Conservation (phyloP, 345 rosid species). For the Brassica rapa region DNA sequence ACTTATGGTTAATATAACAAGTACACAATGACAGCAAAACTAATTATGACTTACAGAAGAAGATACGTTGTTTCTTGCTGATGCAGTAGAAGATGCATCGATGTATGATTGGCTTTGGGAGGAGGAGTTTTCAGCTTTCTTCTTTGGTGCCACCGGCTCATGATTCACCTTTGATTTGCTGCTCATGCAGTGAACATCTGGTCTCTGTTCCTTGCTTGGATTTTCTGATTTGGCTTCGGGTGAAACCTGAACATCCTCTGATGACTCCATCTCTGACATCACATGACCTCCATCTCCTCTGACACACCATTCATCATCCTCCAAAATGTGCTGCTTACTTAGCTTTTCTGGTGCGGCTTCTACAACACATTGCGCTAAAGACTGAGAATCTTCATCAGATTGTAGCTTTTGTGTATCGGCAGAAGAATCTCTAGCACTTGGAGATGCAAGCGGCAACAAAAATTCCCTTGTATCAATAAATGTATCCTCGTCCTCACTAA, state of each 20-base stretch:
- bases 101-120: conserved; percentile 42
- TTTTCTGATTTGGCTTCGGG: conserved; percentile 14
- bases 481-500: conserved; percentile 45
- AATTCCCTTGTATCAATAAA: conserved; percentile 35
- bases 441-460: conserved; percentile 35
- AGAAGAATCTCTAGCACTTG: conserved; percentile 32
- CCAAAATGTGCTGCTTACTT: conserved; percentile 12
- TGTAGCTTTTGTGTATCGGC: conserved; percentile 35
- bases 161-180: conserved; percentile 43
- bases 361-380: conserved; percentile 19
- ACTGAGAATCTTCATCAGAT: conserved; percentile 26
- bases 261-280: conserved; percentile 40
- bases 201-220: conserved; percentile 40
- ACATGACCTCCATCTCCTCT: conserved; percentile 39
- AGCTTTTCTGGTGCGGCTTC: conserved; percentile 19
- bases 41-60: conserved; percentile 49
- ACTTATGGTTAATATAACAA: conserved; percentile 16
- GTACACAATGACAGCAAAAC: neutral
- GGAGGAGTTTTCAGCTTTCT: conserved; percentile 40
- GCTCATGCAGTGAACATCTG: conserved; percentile 24
- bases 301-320: conserved; percentile 2
- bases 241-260: conserved; percentile 32
- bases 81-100: conserved; percentile 24
- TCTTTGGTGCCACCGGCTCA: conserved; percentile 38
- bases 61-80: conserved; percentile 43